phyloP scores from a whole-genome alignment of 257 asterid genomes.

The Solanum sitiens region DNA sequence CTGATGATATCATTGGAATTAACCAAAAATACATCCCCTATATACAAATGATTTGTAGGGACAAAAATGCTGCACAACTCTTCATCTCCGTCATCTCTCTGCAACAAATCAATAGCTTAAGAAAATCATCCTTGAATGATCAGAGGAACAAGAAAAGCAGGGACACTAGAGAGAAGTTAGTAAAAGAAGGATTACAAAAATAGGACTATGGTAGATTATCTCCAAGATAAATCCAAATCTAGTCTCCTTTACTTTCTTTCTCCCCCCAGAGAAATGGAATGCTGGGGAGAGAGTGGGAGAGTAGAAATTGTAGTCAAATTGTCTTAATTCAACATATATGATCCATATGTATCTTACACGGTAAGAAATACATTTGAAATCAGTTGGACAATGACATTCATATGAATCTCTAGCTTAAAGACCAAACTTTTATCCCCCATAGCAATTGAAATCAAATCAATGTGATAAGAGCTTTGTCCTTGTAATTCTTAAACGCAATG shows the following conservation, averaged over 20 bases:
- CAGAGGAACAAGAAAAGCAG: neutral
- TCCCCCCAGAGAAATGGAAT: neutral
- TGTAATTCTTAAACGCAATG: neutral
- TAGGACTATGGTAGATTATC: neutral
- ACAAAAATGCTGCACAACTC: conserved; percentile 75
- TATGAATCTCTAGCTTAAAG: neutral
- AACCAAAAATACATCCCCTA: conserved; percentile 74
- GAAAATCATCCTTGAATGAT: neutral
- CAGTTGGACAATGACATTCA: neutral
- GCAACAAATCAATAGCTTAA: conserved; percentile 17
- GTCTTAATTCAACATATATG: neutral
- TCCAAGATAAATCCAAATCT: neutral
- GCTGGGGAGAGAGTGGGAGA: neutral
- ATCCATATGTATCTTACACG: neutral
- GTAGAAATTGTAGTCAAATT: neutral
- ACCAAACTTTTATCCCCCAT: neutral
- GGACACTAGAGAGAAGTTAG: neutral
- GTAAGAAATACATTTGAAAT: neutral
- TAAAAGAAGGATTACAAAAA: neutral
- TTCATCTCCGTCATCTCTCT: conserved; percentile 76
- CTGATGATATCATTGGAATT: conserved; percentile 69
- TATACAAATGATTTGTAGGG: conserved; percentile 85
- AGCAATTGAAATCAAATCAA: neutral
- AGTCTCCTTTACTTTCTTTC: neutral
- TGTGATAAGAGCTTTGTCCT: neutral